phyloP scores from a whole-genome alignment of 331 rosid species.

The Rhamnella rubrinervis region DNA sequence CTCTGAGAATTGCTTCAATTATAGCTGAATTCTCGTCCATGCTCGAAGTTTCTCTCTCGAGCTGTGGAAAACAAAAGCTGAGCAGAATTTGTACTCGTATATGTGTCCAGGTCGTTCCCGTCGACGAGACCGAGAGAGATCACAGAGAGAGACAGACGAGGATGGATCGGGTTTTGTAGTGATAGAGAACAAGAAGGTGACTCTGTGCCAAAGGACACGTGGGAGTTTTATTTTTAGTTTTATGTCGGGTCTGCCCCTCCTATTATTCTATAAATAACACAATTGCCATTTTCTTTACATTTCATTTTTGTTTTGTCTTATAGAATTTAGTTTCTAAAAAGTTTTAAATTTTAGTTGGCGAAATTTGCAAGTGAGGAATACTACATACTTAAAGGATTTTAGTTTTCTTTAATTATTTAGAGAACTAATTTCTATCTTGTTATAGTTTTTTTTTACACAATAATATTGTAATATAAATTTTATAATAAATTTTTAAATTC shows the following conservation, averaged over 20 bases:
- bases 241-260: conserved; percentile 6
- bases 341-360: no score
- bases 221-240: background rate
- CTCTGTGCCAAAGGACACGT: conserved; percentile 40
- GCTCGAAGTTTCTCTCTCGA: background rate
- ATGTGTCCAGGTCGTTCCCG: background rate
- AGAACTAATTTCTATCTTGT: no score
- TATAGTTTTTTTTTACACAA: no score
- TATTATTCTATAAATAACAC: conserved; percentile 3
- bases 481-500: no score
- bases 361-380: no score
- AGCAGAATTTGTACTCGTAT: background rate
- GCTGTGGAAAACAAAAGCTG: background rate
- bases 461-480: no score
- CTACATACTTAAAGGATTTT: no score
- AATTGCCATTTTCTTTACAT: conserved; percentile 15
- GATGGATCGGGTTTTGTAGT: conserved; percentile 18
- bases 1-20: conserved; percentile 53
- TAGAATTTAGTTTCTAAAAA: no score
- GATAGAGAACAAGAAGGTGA: background rate
- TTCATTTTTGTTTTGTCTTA: no score
- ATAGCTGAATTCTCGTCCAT: conserved; percentile 69
- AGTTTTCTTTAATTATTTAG: no score
- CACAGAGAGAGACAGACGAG: background rate
- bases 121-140: conserved; percentile 8